A percentile compares a stretch with the other conserved stretches of the same genome.
phyloP scores from a whole-genome alignment of 78 protist species.

The Dictyostelium firmibasis region DNA sequence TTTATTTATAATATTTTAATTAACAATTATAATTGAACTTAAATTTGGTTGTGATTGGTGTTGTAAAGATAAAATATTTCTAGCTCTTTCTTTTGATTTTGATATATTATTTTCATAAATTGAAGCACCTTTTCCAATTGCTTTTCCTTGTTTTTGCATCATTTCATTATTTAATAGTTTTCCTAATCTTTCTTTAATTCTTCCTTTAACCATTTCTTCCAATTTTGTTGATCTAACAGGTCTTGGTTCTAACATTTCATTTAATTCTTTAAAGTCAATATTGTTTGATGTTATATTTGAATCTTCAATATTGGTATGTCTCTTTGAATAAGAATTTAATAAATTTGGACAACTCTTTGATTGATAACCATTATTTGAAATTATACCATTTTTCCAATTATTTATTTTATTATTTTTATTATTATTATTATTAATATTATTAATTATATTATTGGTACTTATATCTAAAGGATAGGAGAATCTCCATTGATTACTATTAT shows the following conservation, averaged over 20 bases:
- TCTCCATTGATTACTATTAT: slow-evolving; percentile 27
- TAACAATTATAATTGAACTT: slow-evolving; percentile 1
- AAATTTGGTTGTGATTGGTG: not conserved
- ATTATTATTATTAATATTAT: not conserved
- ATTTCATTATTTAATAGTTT: slow-evolving; percentile 45
- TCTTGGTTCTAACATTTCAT: slow-evolving; percentile 41
- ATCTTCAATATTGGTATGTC: not conserved
- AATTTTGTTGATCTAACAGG: not conserved
- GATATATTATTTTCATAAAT: slow-evolving; percentile 1
- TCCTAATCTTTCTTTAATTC: slow-evolving; percentile 33
- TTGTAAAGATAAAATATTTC: not conserved
- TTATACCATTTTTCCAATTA: slow-evolving; percentile 19
- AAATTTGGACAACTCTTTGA: not conserved
- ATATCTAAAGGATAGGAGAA: slow-evolving; percentile 12
- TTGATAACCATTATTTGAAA: not conserved
- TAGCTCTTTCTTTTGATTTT: slow-evolving; percentile 19
- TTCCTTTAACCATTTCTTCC: slow-evolving; percentile 48
- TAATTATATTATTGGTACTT: not conserved
- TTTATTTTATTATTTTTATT: not conserved
- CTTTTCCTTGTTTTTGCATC: slow-evolving; percentile 56
- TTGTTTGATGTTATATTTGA: not conserved
- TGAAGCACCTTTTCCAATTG: slow-evolving; percentile 50
- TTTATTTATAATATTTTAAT: not conserved
- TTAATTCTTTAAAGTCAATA: not conserved
- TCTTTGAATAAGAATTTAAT: slow-evolving; percentile 1